Conservation (phyloP, 129 eudicot genomes). For the Pittosporum tobira region DNA sequence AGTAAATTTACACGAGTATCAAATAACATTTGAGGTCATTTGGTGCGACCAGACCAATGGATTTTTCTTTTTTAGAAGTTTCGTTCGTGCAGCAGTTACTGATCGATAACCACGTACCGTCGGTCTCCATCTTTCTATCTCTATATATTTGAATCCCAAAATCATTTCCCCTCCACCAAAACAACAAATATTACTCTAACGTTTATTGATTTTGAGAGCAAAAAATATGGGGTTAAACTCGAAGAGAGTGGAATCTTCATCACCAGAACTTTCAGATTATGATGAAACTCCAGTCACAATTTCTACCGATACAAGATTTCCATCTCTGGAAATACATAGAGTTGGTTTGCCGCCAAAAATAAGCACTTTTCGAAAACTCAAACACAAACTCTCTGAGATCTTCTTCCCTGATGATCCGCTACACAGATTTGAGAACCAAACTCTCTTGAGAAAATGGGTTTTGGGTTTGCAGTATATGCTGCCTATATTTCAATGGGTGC, state of each 20-base stretch:
- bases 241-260: neutral
- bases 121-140: too few species aligned
- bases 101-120: neutral
- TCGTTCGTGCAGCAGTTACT: neutral
- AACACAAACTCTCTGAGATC: slow-evolving; percentile 9
- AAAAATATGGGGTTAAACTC: slow-evolving; percentile 6
- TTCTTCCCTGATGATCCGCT: slow-evolving; percentile 24
- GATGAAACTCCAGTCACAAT: slow-evolving; percentile 12
- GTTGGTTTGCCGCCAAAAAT: slow-evolving; percentile 10
- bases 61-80: too few species aligned
- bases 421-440: slow-evolving; percentile 29
- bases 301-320: slow-evolving; percentile 5
- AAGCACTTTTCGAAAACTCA: slow-evolving; percentile 3
- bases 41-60: too few species aligned
- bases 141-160: slow-evolving; percentile 1
- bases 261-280: slow-evolving; percentile 12
- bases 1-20: too few species aligned
- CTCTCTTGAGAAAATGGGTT: slow-evolving; percentile 7
- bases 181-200: neutral
- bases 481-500: slow-evolving; percentile 39
- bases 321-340: slow-evolving; percentile 6
- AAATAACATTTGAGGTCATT: too few species aligned
- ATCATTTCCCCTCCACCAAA: slow-evolving; percentile 1
- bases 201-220: neutral
- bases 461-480: slow-evolving; percentile 21